These are phyloP conservation scores for Microsporum audouinii DNA, from an alignment of 2,329 filamentous ascomycete genomes.

Conservation along the genomic window DNA sequence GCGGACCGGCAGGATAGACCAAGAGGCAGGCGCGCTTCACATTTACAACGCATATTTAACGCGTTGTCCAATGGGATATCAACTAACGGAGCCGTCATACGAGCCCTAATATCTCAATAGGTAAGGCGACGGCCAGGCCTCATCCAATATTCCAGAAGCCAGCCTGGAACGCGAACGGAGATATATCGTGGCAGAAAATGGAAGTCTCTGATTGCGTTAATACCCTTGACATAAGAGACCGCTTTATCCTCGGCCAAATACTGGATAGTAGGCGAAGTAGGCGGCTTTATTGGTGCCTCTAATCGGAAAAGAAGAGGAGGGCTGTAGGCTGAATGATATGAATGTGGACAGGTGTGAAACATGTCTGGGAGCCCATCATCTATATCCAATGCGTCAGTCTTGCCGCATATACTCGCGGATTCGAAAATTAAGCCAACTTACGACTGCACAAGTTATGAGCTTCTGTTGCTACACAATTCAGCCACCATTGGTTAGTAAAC, in stretches of 20 bases:
- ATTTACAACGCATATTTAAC: conserved; percentile 21
- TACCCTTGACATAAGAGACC: conserved; percentile 10
- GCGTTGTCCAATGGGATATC: conserved; percentile 18
- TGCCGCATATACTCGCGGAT: neutral
- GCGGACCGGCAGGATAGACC: conserved; percentile 21
- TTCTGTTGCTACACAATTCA: neutral
- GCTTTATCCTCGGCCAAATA: conserved; percentile 14
- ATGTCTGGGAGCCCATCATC: neutral
- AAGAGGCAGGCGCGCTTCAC: conserved; percentile 19
- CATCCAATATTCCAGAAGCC: conserved; percentile 25
- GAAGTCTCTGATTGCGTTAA: conserved; percentile 17
- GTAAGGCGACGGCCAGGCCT: conserved; percentile 20
- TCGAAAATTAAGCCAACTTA: neutral
- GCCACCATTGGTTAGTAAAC: neutral
- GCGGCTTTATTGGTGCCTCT: conserved; percentile 10
- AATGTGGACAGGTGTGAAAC: conserved; percentile 20
- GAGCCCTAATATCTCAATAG: conserved; percentile 22
- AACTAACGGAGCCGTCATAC: conserved; percentile 17
- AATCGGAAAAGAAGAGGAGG: conserved; percentile 19
- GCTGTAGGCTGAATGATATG: conserved; percentile 16
- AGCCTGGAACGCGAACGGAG: conserved; percentile 17
- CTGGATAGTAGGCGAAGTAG: neutral
- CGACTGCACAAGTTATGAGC: neutral
- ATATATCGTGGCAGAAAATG: conserved; percentile 22
- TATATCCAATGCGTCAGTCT: neutral